A percentile compares a stretch with the other conserved stretches of the same genome.
These are phyloP conservation scores for Brassica cretica DNA, from an alignment of 345 rosid species.

Conservation along the genomic window DNA sequence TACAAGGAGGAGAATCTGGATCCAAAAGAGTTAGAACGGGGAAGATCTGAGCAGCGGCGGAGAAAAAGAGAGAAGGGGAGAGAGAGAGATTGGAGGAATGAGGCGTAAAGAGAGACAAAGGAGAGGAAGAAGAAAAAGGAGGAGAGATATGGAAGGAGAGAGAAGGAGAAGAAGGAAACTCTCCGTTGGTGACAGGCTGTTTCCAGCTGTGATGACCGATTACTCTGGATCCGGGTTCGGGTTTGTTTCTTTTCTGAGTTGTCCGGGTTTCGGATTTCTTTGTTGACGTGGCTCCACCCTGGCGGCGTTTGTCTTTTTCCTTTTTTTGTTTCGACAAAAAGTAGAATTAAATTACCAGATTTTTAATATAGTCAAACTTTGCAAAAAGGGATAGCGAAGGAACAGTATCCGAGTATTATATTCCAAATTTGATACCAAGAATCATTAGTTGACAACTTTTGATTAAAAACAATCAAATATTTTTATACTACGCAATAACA, in stretches of 20 bases:
- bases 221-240: slow-evolving; percentile 46
- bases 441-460: no score
- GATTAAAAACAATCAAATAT: background rate
- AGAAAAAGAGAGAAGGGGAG: slow-evolving; percentile 17
- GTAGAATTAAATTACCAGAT: background rate
- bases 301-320: slow-evolving; percentile 35
- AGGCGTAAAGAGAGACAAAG: slow-evolving; percentile 17
- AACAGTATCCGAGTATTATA: background rate
- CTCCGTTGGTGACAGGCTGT: slow-evolving; percentile 99
- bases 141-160: slow-evolving; percentile 17
- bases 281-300: slow-evolving; percentile 38
- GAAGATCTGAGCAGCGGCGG: slow-evolving; percentile 37
- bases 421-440: background rate
- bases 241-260: slow-evolving; percentile 15
- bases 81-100: slow-evolving; percentile 14
- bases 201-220: slow-evolving; percentile 86
- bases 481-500: background rate
- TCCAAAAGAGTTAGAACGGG: slow-evolving; percentile 41
- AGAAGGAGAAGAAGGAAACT: slow-evolving; percentile 41
- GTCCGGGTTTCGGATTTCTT: slow-evolving; percentile 24
- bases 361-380: background rate
- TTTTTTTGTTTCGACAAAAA: background rate
- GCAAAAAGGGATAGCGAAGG: background rate
- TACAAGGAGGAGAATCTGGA: slow-evolving; percentile 59
- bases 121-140: slow-evolving; percentile 26